These are phyloP conservation scores for Linnemannia exigua DNA, from an alignment of 192 early-diverging fungal genomes.

Conservation along the genomic window DNA sequence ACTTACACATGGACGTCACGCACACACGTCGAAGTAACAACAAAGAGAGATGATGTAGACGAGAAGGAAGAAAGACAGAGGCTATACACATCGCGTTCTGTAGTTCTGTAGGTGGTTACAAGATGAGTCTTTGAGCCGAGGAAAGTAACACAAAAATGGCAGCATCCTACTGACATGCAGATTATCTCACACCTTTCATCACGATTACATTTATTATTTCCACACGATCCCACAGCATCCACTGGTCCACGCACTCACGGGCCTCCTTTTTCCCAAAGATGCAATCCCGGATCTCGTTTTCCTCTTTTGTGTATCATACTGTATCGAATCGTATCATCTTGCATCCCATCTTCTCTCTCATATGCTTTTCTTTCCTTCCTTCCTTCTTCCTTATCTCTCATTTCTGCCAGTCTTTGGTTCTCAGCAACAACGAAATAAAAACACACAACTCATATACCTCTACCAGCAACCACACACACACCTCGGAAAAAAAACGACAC, in stretches of 20 bases:
- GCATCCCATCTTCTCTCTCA: background rate
- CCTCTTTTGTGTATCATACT: background rate
- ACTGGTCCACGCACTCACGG: background rate
- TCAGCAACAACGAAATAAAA: background rate
- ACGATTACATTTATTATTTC: background rate
- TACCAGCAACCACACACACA: background rate
- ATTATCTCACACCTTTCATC: background rate
- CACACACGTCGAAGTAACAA: no score
- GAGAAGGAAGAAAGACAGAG: no score
- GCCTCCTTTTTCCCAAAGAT: background rate
- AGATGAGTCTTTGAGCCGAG: background rate
- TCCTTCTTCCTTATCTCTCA: background rate
- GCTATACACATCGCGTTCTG: no score
- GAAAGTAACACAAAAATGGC: background rate
- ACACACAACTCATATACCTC: background rate
- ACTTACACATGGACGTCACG: no score
- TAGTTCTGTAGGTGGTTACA: no score
- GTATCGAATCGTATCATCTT: no score
- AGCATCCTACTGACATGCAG: background rate
- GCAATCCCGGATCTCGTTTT: background rate
- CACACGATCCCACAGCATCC: no score
- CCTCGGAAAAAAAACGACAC: background rate
- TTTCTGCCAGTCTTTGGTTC: background rate
- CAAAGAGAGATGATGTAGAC: no score
- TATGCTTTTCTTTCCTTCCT: background rate